phyloP scores from a whole-genome alignment of 192 early-diverging fungal genomes.

The Coemansia sp. region DNA sequence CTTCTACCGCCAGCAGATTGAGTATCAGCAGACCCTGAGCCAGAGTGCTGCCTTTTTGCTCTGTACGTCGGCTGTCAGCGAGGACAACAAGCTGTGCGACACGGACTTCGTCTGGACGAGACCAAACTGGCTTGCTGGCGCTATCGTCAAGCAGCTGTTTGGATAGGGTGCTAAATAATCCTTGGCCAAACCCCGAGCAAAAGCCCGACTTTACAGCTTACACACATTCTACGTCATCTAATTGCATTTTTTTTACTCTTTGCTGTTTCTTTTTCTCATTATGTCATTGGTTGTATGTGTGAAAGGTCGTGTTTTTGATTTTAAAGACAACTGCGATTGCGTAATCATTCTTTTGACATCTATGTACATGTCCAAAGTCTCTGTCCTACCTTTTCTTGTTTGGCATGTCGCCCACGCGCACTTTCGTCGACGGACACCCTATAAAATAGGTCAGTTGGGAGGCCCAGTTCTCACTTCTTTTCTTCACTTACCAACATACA shows the following conservation, averaged over 20 bases:
- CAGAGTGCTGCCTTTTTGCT: slow-evolving; percentile 49
- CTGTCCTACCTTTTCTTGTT: too few relatives aligned
- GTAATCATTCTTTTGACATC: too few relatives aligned
- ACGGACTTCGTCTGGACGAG: slow-evolving; percentile 50
- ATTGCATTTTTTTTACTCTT: not conserved
- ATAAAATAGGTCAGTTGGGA: too few relatives aligned
- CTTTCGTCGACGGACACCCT: too few relatives aligned
- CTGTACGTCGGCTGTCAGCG: slow-evolving; percentile 23
- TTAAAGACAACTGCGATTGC: not conserved
- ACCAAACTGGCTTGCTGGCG: slow-evolving; percentile 45
- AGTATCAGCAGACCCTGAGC: slow-evolving; percentile 55
- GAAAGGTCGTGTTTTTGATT: not conserved
- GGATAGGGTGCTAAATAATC: slow-evolving; percentile 4
- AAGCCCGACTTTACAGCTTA: not conserved
- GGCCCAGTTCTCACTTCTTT: too few relatives aligned
- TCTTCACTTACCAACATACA: too few relatives aligned
- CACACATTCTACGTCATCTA: too few relatives aligned
- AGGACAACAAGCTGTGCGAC: slow-evolving; percentile 37
- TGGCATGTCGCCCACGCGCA: too few relatives aligned
- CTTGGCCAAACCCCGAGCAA: not conserved
- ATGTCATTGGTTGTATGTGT: not conserved
- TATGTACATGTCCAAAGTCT: not conserved
- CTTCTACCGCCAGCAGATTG: slow-evolving; percentile 51
- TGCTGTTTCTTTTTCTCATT: not conserved
- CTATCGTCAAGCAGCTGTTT: slow-evolving; percentile 40